Percentiles rank a stretch among this genome's conserved stretches.
Evolutionary conservation across 768 basidiomycete species (phyloP).

Genomic region (Saitozyma sp.): DNA sequence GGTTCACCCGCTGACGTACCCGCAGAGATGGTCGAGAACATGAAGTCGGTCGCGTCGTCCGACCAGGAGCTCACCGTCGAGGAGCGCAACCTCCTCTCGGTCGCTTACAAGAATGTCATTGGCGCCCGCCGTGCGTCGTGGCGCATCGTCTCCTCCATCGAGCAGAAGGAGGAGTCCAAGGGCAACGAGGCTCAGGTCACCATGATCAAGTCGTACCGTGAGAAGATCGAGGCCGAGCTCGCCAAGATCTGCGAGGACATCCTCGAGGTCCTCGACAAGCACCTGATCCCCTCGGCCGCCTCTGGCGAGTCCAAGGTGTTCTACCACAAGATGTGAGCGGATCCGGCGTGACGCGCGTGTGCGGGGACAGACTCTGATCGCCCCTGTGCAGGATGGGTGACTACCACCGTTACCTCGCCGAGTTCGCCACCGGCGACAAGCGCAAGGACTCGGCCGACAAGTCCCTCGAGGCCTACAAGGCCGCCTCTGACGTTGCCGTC

Average conservation of each 20-base stretch:
- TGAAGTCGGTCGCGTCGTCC: constrained; percentile 96
- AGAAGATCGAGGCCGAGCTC: constrained; percentile 95
- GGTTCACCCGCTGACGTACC: constrained; percentile 34
- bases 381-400: constrained; percentile 81
- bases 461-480: constrained; percentile 88
- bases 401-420: constrained; percentile 98
- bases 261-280: constrained; percentile 93
- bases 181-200: constrained; percentile 93
- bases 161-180: constrained; percentile 99
- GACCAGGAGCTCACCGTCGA: constrained; percentile 98
- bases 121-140: constrained; percentile 97
- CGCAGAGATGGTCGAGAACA: constrained; percentile 94
- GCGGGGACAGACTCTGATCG: constrained; percentile 7
- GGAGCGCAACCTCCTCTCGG: constrained; percentile 95
- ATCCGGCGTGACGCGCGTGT: constrained; percentile 4
- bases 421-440: constrained; percentile 97
- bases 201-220: constrained; percentile 97
- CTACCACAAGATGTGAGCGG: constrained; percentile 99
- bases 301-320: constrained; percentile 98
- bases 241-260: constrained; percentile 99
- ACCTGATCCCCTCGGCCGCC: constrained; percentile 91
- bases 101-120: constrained; percentile 99
- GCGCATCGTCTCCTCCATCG: constrained; percentile 97
- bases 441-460: constrained; percentile 96
- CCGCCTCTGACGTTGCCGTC: constrained; percentile 93